A percentile compares a stretch with the other conserved stretches of the same genome.
These are phyloP conservation scores for Wilhelminamyces savonicus DNA, from an alignment of 805 yeast species.

Conservation along the genomic window DNA sequence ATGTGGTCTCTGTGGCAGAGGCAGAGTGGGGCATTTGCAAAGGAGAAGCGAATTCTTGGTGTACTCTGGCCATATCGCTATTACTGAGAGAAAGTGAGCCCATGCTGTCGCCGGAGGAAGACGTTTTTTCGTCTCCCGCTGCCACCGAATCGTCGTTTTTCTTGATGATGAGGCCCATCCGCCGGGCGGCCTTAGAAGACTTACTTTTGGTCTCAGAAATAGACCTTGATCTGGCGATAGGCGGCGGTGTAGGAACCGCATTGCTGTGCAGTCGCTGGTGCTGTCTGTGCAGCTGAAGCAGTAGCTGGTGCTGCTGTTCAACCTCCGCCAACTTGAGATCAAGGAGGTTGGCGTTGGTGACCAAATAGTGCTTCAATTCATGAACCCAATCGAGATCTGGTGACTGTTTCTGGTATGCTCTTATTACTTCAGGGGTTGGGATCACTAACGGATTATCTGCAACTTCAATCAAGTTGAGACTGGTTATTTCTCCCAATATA, in stretches of 20 bases:
- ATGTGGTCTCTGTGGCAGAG: conserved; percentile 11
- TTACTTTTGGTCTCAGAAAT: conserved; percentile 29
- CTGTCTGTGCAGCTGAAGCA: not conserved
- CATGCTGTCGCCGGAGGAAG: conserved; percentile 6
- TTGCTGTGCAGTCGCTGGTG: conserved; percentile 5
- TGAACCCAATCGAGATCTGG: conserved; percentile 41
- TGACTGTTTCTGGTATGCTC: conserved; percentile 28
- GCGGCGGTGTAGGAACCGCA: conserved; percentile 8
- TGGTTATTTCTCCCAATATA: conserved; percentile 42
- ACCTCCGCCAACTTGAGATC: conserved; percentile 19
- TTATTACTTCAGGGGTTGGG: conserved; percentile 35
- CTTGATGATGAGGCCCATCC: conserved; percentile 69
- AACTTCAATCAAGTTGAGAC: conserved; percentile 52
- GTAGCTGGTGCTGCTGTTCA: conserved; percentile 1
- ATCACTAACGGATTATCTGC: conserved; percentile 54
- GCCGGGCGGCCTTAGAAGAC: conserved; percentile 60
- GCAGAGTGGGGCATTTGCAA: conserved; percentile 18
- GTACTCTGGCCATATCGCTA: too few species aligned
- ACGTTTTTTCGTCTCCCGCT: conserved; percentile 2
- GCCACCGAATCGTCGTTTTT: conserved; percentile 19
- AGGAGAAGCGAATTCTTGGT: not conserved
- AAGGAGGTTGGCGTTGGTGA: conserved; percentile 24
- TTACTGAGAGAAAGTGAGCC: too few species aligned
- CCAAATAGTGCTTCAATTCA: conserved; percentile 32
- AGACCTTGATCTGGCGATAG: conserved; percentile 21